Evolutionary conservation across 805 yeast genomes (phyloP).

Genomic region (Yarrowia sp.): DNA sequence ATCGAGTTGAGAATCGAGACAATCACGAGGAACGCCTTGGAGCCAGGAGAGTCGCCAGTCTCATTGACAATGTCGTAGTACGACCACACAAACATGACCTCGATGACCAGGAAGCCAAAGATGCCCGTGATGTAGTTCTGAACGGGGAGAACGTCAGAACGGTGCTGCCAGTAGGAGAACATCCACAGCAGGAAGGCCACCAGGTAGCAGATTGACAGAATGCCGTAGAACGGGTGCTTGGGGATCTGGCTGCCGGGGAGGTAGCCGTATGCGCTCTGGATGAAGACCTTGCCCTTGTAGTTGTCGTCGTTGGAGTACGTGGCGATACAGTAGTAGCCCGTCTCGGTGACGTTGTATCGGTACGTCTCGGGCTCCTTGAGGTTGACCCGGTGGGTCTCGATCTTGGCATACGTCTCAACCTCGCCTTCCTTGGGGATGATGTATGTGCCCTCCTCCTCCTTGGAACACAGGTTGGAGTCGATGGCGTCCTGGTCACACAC

Average conservation of each 20-base stretch:
- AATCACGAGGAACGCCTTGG: slow-evolving; percentile 72
- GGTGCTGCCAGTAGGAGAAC: slow-evolving; percentile 79
- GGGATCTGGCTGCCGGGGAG: slow-evolving; percentile 89
- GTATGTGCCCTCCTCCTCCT: slow-evolving; percentile 57
- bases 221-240: slow-evolving; percentile 83
- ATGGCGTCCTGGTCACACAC: slow-evolving; percentile 75
- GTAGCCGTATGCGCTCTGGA: slow-evolving; percentile 89
- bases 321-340: slow-evolving; percentile 92
- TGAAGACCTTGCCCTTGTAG: slow-evolving; percentile 70
- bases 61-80: slow-evolving; percentile 80
- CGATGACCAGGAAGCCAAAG: slow-evolving; percentile 75
- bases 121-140: slow-evolving; percentile 89
- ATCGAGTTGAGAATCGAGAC: slow-evolving; percentile 76
- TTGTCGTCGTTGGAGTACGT: slow-evolving; percentile 44
- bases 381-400: slow-evolving; percentile 55
- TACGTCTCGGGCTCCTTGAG: slow-evolving; percentile 59
- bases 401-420: slow-evolving; percentile 49
- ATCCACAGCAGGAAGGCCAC: slow-evolving; percentile 79
- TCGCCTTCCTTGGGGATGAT: slow-evolving; percentile 49
- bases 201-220: slow-evolving; percentile 77
- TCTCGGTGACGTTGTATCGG: slow-evolving; percentile 61
- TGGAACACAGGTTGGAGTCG: slow-evolving; percentile 53
- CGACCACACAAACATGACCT: slow-evolving; percentile 86
- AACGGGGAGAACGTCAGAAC: slow-evolving; percentile 82
- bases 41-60: slow-evolving; percentile 50